Percentiles rank a stretch among this genome's conserved stretches.
Conservation (phyloP, 2,329 filamentous ascomycete species). For the Curvularia hawaiiensis region DNA sequence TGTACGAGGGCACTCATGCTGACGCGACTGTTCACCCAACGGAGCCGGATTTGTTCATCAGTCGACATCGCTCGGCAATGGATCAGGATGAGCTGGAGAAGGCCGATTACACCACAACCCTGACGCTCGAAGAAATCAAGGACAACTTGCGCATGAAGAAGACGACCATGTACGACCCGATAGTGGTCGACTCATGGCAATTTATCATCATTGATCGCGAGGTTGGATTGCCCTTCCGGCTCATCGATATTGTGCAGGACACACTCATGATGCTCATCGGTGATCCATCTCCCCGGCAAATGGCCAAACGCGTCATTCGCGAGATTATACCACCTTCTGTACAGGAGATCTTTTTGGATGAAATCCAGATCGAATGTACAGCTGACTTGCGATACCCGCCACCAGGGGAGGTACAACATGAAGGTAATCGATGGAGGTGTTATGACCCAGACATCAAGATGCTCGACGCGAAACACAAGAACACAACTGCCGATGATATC, state of each 20-base stretch:
- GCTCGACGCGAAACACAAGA: slow-evolving; percentile 15
- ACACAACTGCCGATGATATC: slow-evolving; percentile 1
- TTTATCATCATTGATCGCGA: slow-evolving; percentile 41
- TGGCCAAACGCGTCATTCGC: slow-evolving; percentile 31
- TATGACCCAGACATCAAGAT: slow-evolving; percentile 24
- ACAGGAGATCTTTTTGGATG: slow-evolving; percentile 30
- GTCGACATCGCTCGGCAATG: slow-evolving; percentile 22
- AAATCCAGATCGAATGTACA: slow-evolving; percentile 25
- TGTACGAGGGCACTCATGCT: slow-evolving; percentile 35
- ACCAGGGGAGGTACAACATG: slow-evolving; percentile 32
- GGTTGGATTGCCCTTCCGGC: slow-evolving; percentile 28
- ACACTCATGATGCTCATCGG: slow-evolving; percentile 30
- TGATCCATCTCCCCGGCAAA: slow-evolving; percentile 27
- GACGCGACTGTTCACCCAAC: slow-evolving; percentile 34
- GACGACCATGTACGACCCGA: slow-evolving; percentile 36
- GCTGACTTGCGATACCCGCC: slow-evolving; percentile 23
- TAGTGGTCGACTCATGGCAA: slow-evolving; percentile 40
- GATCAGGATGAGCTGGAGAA: slow-evolving; percentile 20
- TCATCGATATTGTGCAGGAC: slow-evolving; percentile 39
- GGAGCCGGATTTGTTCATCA: slow-evolving; percentile 33
- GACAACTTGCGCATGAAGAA: slow-evolving; percentile 31
- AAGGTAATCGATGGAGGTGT: slow-evolving; percentile 31
- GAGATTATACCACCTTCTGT: slow-evolving; percentile 32
- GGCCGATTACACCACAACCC: slow-evolving; percentile 20
- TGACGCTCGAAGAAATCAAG: slow-evolving; percentile 37